Evolutionary conservation across 2,329 filamentous ascomycete genomes (phyloP).

Genomic region (Scedosporium boydii): DNA sequence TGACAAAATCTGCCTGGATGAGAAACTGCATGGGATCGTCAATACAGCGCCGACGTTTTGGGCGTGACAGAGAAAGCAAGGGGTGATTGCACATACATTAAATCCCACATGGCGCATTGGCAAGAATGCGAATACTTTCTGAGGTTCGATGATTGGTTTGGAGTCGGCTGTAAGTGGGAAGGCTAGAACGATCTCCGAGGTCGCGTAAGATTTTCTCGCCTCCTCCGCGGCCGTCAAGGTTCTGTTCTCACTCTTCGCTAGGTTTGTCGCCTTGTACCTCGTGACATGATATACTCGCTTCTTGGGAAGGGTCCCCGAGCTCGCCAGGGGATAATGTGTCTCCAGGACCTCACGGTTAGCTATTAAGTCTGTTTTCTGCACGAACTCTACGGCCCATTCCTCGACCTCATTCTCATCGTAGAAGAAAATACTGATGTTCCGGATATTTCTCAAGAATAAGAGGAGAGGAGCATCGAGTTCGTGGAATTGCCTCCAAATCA

Average conservation of each 20-base stretch:
- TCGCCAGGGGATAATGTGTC: neutral
- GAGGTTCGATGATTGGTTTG: constrained; percentile 24
- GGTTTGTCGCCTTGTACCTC: constrained; percentile 15
- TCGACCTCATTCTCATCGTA: constrained; percentile 13
- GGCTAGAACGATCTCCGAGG: constrained; percentile 30
- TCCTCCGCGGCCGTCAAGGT: constrained; percentile 18
- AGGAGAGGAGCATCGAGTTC: constrained; percentile 28
- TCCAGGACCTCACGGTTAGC: neutral
- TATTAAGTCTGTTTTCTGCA: neutral
- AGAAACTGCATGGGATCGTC: constrained; percentile 24
- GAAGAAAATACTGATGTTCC: constrained; percentile 20
- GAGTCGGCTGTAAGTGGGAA: constrained; percentile 29
- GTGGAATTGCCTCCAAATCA: constrained; percentile 23
- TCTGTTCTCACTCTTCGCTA: constrained; percentile 25
- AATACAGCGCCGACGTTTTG: neutral
- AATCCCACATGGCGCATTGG: constrained; percentile 32
- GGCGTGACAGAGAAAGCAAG: neutral
- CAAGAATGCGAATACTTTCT: constrained; percentile 35
- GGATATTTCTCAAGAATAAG: constrained; percentile 32
- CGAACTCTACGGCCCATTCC: neutral
- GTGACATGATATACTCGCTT: constrained; percentile 20
- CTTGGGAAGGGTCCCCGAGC: neutral
- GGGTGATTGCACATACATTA: constrained; percentile 20
- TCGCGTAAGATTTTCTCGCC: constrained; percentile 12
- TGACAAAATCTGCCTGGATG: constrained; percentile 41